phyloP scores from a whole-genome alignment of 1,284 basidiomycete species.

The Lignosus rhinocerotis region DNA sequence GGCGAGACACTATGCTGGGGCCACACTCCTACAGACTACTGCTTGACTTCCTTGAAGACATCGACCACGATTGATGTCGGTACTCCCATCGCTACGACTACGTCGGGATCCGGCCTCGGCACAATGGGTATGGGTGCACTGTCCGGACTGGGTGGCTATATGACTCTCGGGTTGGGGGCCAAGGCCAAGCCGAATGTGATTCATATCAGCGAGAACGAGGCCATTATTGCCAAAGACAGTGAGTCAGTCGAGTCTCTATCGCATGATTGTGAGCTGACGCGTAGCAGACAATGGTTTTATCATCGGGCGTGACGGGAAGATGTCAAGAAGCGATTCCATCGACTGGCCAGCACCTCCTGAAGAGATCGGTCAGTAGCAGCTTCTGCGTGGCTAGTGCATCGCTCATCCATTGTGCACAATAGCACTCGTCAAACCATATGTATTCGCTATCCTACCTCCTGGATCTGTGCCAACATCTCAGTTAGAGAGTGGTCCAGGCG shows the following conservation, averaged over 20 bases:
- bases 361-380: constrained; percentile 59
- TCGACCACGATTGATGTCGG: constrained; percentile 60
- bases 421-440: constrained; percentile 85
- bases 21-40: constrained; percentile 76
- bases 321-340: constrained; percentile 58
- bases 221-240: constrained; percentile 83
- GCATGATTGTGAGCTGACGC: neutral
- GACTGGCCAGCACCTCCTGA: constrained; percentile 85
- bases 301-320: constrained; percentile 69
- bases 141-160: constrained; percentile 83
- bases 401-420: neutral
- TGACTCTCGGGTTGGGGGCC: constrained; percentile 78
- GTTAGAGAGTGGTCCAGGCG: constrained; percentile 17
- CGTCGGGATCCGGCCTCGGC: constrained; percentile 41
- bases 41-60: constrained; percentile 67
- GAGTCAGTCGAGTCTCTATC: constrained; percentile 29
- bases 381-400: neutral
- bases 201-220: constrained; percentile 65
- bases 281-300: constrained; percentile 71
- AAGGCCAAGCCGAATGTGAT: constrained; percentile 71
- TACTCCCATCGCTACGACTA: constrained; percentile 46
- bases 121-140: constrained; percentile 69
- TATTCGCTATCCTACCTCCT: constrained; percentile 78
- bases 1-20: constrained; percentile 69
- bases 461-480: constrained; percentile 51